A percentile compares a stretch with the other conserved stretches of the same genome.
phyloP scores from a whole-genome alignment of 345 rosid genomes.

The Laguncularia racemosa region DNA sequence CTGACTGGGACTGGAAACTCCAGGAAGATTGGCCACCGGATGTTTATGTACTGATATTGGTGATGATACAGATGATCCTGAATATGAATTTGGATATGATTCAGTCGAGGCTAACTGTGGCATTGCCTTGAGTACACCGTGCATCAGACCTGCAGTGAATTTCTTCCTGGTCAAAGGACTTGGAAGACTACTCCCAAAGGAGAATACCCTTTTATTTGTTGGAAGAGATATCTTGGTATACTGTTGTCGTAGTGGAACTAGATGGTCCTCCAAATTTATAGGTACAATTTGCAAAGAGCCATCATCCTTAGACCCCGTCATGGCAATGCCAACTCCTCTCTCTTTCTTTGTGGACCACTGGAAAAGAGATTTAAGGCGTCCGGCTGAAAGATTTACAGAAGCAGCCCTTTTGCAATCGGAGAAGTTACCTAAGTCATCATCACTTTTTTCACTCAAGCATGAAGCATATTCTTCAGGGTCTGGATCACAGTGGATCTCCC shows the following conservation, averaged over 20 bases:
- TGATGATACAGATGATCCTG: conserved; percentile 29
- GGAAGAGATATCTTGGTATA: conserved; percentile 43
- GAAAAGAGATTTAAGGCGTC: conserved; percentile 60
- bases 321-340: conserved; percentile 7
- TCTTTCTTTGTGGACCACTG: conserved; percentile 56
- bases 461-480: conserved; percentile 29
- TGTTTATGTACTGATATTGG: conserved; percentile 22
- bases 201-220: conserved; percentile 29
- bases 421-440: conserved; percentile 16
- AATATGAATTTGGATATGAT: conserved; percentile 34
- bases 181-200: conserved; percentile 46
- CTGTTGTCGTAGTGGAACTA: conserved; percentile 60
- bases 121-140: conserved; percentile 60
- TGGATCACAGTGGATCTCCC: conserved; percentile 21
- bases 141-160: conserved; percentile 53
- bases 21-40: conserved; percentile 6
- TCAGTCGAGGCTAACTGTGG: conserved; percentile 29
- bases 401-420: conserved; percentile 14
- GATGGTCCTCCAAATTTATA: conserved; percentile 21
- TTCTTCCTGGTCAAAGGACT: conserved; percentile 63
- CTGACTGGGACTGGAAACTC: conserved; percentile 5
- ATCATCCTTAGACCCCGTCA: conserved; percentile 16
- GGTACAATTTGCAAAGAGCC: conserved; percentile 14
- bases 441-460: conserved; percentile 40
- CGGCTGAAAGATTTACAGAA: conserved; percentile 29